These are phyloP conservation scores for Trametes versicolor DNA, from an alignment of 1,284 basidiomycete genomes.

Conservation along the genomic window DNA sequence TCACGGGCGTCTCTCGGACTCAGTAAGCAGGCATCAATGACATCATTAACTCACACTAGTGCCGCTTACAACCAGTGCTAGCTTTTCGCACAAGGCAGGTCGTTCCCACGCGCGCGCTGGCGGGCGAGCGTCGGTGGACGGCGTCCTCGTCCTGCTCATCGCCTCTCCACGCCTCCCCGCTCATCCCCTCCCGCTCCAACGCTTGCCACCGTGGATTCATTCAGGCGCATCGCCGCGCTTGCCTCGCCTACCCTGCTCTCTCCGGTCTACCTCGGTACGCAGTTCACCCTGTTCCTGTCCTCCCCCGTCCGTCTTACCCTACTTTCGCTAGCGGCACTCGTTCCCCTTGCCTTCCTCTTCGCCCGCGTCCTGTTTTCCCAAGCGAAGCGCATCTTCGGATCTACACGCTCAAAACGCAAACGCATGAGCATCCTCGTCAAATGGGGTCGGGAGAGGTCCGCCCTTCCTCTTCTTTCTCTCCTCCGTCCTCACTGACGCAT, in stretches of 20 bases:
- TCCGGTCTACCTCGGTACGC: conserved; percentile 41
- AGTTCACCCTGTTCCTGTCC: not conserved
- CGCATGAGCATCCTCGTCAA: conserved; percentile 66
- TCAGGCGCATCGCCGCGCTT: conserved; percentile 27
- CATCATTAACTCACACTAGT: conserved; percentile 23
- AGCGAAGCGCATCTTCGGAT: conserved; percentile 39
- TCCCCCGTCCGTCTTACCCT: conserved; percentile 9
- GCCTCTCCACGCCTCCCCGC: not conserved
- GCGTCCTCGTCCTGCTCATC: not conserved
- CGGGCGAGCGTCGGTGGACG: not conserved
- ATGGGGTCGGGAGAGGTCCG: conserved; percentile 68
- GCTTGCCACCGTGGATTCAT: conserved; percentile 16
- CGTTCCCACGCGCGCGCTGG: conserved; percentile 21
- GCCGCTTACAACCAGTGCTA: conserved; percentile 13
- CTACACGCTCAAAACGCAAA: too few relatives aligned
- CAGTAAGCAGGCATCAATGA: conserved; percentile 21
- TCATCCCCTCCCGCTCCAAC: not conserved
- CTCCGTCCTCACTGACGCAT: conserved; percentile 29
- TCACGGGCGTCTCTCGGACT: not conserved
- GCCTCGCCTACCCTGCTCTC: conserved; percentile 39
- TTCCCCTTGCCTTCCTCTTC: conserved; percentile 46
- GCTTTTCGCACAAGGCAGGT: conserved; percentile 18
- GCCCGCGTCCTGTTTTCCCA: conserved; percentile 45
- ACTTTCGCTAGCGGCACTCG: conserved; percentile 28
- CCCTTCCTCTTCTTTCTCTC: conserved; percentile 22